Evolutionary conservation across 352 stramenopile genomes (phyloP).

Genomic region (Elongisporangium prolatum): DNA sequence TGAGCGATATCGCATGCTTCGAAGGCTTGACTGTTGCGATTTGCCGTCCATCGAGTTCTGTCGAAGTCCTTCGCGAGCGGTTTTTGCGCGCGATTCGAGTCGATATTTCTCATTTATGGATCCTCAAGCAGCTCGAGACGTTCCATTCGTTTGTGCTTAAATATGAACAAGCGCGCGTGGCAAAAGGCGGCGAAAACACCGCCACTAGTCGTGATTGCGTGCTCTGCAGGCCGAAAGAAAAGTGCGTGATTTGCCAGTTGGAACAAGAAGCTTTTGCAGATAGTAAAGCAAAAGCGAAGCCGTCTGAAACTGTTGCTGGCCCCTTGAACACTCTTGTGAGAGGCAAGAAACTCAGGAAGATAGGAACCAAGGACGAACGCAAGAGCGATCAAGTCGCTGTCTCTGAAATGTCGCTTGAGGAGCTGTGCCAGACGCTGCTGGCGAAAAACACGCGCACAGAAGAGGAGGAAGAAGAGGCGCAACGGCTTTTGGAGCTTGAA

Average conservation of each 20-base stretch:
- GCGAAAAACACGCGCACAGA: constrained; percentile 27
- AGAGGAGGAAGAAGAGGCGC: constrained; percentile 29
- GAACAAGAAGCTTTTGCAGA: constrained; percentile 14
- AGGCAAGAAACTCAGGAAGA: neutral
- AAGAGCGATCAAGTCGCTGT: neutral
- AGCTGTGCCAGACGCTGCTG: constrained; percentile 25
- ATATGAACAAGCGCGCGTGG: constrained; percentile 9
- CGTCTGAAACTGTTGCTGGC: constrained; percentile 3
- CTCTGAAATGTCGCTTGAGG: constrained; percentile 16
- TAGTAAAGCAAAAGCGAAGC: constrained; percentile 1
- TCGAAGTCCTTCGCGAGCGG: constrained; percentile 40
- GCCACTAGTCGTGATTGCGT: constrained; percentile 12
- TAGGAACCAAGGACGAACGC: neutral
- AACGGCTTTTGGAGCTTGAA: constrained; percentile 25
- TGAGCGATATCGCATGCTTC: constrained; percentile 47
- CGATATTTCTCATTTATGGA: constrained; percentile 33
- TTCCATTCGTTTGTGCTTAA: constrained; percentile 50
- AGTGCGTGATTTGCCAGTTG: constrained; percentile 27
- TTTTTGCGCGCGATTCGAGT: constrained; percentile 51
- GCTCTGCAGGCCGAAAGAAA: constrained; percentile 21
- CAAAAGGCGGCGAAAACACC: constrained; percentile 13
- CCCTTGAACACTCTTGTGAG: constrained; percentile 1
- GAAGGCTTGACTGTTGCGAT: constrained; percentile 56
- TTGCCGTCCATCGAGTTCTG: constrained; percentile 31
- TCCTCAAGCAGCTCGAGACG: constrained; percentile 62